A percentile compares a stretch with the other conserved stretches of the same genome.
Conservation (phyloP, 2,329 filamentous ascomycete genomes). For the Aureobasidium sp. region DNA sequence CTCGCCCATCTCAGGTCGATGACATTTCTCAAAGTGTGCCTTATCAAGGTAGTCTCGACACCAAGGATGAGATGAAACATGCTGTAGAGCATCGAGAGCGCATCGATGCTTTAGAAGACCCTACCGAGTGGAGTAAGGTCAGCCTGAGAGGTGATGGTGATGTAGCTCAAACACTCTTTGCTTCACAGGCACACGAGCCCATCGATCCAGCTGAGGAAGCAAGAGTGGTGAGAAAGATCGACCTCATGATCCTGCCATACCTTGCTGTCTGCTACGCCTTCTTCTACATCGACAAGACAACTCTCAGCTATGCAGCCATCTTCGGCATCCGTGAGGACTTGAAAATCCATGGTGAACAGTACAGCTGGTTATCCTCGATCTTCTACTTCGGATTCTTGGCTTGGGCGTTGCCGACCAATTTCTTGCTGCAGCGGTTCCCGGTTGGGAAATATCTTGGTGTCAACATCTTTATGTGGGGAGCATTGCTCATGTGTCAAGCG, state of each 20-base stretch:
- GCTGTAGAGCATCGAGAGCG: not conserved
- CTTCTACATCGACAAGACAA: slow-evolving; percentile 43
- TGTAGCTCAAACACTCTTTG: slow-evolving; percentile 46
- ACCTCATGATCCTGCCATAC: slow-evolving; percentile 52
- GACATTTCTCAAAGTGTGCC: not conserved
- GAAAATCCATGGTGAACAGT: slow-evolving; percentile 49
- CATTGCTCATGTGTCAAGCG: slow-evolving; percentile 24
- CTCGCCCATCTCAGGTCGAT: not conserved
- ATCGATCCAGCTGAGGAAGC: slow-evolving; percentile 42
- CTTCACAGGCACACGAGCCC: slow-evolving; percentile 38
- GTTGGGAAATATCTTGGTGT: slow-evolving; percentile 42
- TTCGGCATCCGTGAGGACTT: slow-evolving; percentile 57
- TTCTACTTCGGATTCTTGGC: slow-evolving; percentile 50
- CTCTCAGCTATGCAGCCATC: slow-evolving; percentile 56
- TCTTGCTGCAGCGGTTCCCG: slow-evolving; percentile 43
- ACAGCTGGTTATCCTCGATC: slow-evolving; percentile 48
- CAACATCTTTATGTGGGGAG: slow-evolving; percentile 52
- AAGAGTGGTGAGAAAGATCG: slow-evolving; percentile 48
- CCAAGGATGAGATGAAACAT: slow-evolving; percentile 4
- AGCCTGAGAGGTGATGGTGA: slow-evolving; percentile 33
- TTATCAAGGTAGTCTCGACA: not conserved
- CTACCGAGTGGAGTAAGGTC: slow-evolving; percentile 24
- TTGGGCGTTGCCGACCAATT: slow-evolving; percentile 50
- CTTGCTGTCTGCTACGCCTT: slow-evolving; percentile 31
- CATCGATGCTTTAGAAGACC: not conserved